Evolutionary conservation across 306 rosid species (phyloP).

Genomic region (Quillaja saponaria): DNA sequence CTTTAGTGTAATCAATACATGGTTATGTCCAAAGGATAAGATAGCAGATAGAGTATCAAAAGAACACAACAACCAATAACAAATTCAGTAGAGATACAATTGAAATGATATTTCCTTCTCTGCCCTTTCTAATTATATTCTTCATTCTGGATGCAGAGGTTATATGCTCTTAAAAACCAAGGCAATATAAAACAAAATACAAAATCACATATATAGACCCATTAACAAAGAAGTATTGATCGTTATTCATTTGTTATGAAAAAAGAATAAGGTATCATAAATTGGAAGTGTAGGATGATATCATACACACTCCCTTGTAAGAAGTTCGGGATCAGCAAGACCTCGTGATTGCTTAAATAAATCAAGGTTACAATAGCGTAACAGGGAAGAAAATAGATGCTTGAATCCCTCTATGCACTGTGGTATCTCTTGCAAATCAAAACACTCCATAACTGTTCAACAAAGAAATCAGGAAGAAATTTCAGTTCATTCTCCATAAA

Average conservation of each 20-base stretch:
- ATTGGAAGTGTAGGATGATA: conserved; percentile 20
- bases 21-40: conserved; percentile 4
- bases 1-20: not conserved
- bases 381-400: conserved; percentile 60
- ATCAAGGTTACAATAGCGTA: conserved; percentile 77
- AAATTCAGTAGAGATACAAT: conserved; percentile 6
- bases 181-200: conserved; percentile 2
- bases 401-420: conserved; percentile 74
- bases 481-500: conserved; percentile 16
- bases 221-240: conserved; percentile 15
- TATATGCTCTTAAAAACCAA: conserved; percentile 18
- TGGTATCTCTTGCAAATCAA: conserved; percentile 67
- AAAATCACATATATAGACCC: not conserved
- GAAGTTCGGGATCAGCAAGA: conserved; percentile 83
- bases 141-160: not conserved
- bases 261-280: not conserved
- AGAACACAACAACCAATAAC: not conserved
- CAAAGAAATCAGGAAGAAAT: conserved; percentile 33
- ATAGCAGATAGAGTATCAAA: not conserved
- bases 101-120: not conserved
- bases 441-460: conserved; percentile 70
- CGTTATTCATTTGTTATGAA: not conserved
- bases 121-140: not conserved
- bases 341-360: conserved; percentile 74
- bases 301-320: conserved; percentile 93